Evolutionary conservation across 169 alveolate species (phyloP).

Genomic region (Eimeria praecox): DNA sequence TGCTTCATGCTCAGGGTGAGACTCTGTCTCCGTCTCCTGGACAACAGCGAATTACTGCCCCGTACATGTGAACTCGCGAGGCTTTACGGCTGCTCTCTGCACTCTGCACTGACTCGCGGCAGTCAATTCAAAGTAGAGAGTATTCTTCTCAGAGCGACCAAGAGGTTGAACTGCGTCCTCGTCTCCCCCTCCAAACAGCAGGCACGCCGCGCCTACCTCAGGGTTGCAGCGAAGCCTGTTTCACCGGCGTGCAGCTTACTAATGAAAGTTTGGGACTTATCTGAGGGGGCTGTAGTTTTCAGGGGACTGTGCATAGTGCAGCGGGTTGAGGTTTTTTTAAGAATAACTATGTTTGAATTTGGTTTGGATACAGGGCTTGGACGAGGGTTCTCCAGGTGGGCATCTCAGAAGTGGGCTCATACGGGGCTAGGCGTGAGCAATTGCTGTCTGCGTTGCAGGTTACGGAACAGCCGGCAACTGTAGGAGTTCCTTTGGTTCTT

Average conservation of each 20-base stretch:
- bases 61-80: conserved; percentile 81
- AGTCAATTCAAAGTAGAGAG: conserved; percentile 84
- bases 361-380: not conserved
- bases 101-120: conserved; percentile 82
- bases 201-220: conserved; percentile 15
- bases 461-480: conserved; percentile 89
- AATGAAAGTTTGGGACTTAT: not conserved
- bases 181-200: conserved; percentile 82
- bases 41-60: conserved; percentile 62
- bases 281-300: not conserved
- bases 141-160: conserved; percentile 81
- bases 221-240: not conserved
- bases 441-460: conserved; percentile 83
- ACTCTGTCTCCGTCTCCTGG: conserved; percentile 67
- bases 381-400: not conserved
- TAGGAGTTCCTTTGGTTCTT: conserved; percentile 93
- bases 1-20: conserved; percentile 48
- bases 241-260: not conserved
- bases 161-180: conserved; percentile 74
- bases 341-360: not conserved
- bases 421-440: not conserved
- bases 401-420: not conserved
- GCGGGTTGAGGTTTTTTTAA: not conserved
- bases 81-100: conserved; percentile 80
- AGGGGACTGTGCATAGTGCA: not conserved